Base-by-base conservation (phyloP, 352 stramenopile genomes). In the Phytophthora capsici region DNA sequence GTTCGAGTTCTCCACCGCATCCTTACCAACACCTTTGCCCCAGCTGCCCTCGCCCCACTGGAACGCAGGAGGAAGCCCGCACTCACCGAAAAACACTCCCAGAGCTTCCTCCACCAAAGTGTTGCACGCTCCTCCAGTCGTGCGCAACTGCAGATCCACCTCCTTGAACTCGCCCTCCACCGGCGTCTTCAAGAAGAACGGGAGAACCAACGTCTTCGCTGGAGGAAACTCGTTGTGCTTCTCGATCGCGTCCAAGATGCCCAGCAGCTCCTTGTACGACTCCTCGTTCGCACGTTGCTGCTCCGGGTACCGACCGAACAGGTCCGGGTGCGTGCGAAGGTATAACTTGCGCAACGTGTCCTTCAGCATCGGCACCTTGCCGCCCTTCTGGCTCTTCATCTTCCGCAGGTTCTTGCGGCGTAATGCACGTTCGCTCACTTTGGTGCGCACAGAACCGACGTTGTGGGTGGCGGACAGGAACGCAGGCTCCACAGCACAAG, bases 341-440 rank as follows among this genome's bases (percentile, higher is more conserved):
- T 93, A 93, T n/a, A 93, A 70, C 69, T 93, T 93, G 46, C 84
- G 84, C 67, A 93, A 69, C 45, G 81, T 90, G 47, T 88, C 78
- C 71, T 93, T 92, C 48, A 93, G 75, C 69, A 75, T 70, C 38
- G 84, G 84, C 52, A 90, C 75, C 50, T 85, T 75, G 44, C 63
- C 69, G 12, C 69, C 71, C 53, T 84, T 77, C 32, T 65, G 46
- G 66, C 66, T 89, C 69, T 93, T 93, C 69, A 88, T 86, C 59
- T 90, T 90, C 68, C 84, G 84, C 68, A 90, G 70, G 66, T 90
- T 87, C 66, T 92, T 92, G 50, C 84, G 84, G 6, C 84, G 81
- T 64, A 82, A 57, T 2, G 84, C 73, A 17, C 84, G 84, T 38
- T 93, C 84, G 68, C 81, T 90, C 53, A 90, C 72, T 66, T 90